phyloP scores from a whole-genome alignment of 2,329 filamentous ascomycete species.

The Allantophomopsis lycopodina region DNA sequence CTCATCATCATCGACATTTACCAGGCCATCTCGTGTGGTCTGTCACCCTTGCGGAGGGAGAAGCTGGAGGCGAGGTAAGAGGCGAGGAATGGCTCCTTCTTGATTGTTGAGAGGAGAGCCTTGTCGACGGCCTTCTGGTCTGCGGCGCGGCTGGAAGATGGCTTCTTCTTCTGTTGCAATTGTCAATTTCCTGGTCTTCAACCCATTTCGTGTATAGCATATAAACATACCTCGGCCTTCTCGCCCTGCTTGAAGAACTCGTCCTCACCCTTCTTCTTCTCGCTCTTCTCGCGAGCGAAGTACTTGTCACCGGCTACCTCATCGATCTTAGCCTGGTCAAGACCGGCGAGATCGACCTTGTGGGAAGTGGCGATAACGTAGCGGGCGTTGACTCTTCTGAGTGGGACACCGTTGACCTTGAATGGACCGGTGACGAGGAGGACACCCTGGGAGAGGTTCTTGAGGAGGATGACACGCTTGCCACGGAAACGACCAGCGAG shows the following conservation, averaged over 20 bases:
- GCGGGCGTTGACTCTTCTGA: slow-evolving; percentile 85
- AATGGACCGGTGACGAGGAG: slow-evolving; percentile 98
- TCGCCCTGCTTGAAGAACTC: slow-evolving; percentile 99
- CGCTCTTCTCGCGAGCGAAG: slow-evolving; percentile 90
- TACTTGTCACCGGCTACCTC: slow-evolving; percentile 65
- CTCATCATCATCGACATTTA: slow-evolving; percentile 36
- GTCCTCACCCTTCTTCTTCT: slow-evolving; percentile 95
- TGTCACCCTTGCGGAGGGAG: slow-evolving; percentile 98
- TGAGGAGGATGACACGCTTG: slow-evolving; percentile 99
- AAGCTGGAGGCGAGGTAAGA: slow-evolving; percentile 93
- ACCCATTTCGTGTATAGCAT: background rate
- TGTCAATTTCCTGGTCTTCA: slow-evolving; percentile 4
- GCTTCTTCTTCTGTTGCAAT: slow-evolving; percentile 78
- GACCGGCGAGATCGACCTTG: slow-evolving; percentile 70
- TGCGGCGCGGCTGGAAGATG: slow-evolving; percentile 77
- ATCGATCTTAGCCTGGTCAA: slow-evolving; percentile 84
- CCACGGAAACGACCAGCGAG: slow-evolving; percentile 98
- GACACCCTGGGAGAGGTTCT: slow-evolving; percentile 92
- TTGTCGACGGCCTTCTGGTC: slow-evolving; percentile 99
- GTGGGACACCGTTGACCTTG: slow-evolving; percentile 99
- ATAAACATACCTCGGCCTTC: slow-evolving; percentile 73
- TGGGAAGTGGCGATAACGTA: slow-evolving; percentile 87
- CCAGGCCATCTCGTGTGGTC: slow-evolving; percentile 99
- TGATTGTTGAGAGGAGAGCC: slow-evolving; percentile 86
- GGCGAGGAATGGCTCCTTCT: slow-evolving; percentile 91